Base-by-base conservation (phyloP, 1,284 basidiomycete genomes). In the Pseudozyma hubeiensis region DNA sequence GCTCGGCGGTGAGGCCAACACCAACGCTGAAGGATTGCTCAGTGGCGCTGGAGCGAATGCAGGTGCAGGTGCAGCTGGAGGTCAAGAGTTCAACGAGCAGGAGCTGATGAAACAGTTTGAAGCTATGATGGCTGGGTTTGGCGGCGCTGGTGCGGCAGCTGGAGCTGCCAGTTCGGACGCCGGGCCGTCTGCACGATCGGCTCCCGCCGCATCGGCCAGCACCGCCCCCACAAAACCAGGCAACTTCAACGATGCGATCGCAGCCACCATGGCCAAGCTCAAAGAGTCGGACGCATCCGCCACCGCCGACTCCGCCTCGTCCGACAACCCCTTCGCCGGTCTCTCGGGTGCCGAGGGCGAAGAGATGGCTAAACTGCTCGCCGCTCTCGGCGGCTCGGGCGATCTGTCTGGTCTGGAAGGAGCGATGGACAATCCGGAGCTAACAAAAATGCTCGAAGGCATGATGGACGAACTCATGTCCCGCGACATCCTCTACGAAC, bases 391-490 rank as follows among this genome's bases (percentile, higher is more conserved):
- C 10, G 78, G 78, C 31, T 57, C 58, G 1, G 75, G 75, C 16
- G 81, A 81, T 24, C 74, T 75, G 17, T 81, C 79, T 5, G 84
- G 75, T 0, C 79, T 82, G 19, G 83, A 78, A n/a, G 68, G 68
- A 1, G 68, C 61, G 1, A 62, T 65, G 60, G 75, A 77, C 47
- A 77, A 74, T 41, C 72, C 79, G 0, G 78, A 80, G 19, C 85
- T 95, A 7, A 89, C 90, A 50, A 90, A 89, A 9, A 87, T 97
- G 75, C 87, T 99, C 24, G 93, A 98, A 84, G 89, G 87, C 41
- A 93, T 98, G 91, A 94, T 96, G 94, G 88, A 89, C 16, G 91
- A 94, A 82, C 88, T 99, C 48, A 94, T 99, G 93, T 91, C 90
- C 84, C 94, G 94, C 83, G 94, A 98, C 2, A 89, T 98, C 10